Evolutionary conservation across 2,329 filamentous ascomycete genomes (phyloP).

Genomic region (Stagonosporopsis cucurbitacearum): DNA sequence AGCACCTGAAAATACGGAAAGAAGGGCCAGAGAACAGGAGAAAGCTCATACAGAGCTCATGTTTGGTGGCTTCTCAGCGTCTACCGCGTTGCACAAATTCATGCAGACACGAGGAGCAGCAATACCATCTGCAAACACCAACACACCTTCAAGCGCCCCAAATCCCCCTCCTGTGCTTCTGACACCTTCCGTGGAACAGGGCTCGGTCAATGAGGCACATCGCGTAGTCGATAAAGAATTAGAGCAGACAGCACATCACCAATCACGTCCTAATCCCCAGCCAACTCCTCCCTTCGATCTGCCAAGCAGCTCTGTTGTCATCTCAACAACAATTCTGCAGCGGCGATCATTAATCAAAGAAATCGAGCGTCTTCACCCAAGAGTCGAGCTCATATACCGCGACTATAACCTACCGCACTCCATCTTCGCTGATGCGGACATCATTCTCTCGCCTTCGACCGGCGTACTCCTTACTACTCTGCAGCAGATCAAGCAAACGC

Average conservation of each 20-base stretch:
- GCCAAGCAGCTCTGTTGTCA: conserved; percentile 54
- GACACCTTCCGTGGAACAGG: neutral
- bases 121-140: neutral
- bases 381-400: conserved; percentile 64
- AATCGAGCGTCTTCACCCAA: conserved; percentile 59
- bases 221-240: neutral
- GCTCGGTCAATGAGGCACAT: neutral
- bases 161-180: neutral
- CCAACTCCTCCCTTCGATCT: neutral
- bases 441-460: conserved; percentile 71
- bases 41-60: conserved; percentile 32
- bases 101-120: conserved; percentile 56
- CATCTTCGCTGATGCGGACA: conserved; percentile 67
- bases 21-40: neutral
- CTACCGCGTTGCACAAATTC: conserved; percentile 57
- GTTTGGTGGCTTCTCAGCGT: conserved; percentile 51
- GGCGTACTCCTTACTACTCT: conserved; percentile 75
- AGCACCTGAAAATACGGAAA: neutral
- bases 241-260: neutral
- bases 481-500: conserved; percentile 73
- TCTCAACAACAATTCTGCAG: conserved; percentile 57
- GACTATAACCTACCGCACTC: conserved; percentile 56
- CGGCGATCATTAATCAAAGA: conserved; percentile 58
- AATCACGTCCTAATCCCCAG: neutral
- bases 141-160: neutral